Evolutionary conservation across 163 green algal genomes (phyloP).

Genomic region (Scenedesmus sp.): DNA sequence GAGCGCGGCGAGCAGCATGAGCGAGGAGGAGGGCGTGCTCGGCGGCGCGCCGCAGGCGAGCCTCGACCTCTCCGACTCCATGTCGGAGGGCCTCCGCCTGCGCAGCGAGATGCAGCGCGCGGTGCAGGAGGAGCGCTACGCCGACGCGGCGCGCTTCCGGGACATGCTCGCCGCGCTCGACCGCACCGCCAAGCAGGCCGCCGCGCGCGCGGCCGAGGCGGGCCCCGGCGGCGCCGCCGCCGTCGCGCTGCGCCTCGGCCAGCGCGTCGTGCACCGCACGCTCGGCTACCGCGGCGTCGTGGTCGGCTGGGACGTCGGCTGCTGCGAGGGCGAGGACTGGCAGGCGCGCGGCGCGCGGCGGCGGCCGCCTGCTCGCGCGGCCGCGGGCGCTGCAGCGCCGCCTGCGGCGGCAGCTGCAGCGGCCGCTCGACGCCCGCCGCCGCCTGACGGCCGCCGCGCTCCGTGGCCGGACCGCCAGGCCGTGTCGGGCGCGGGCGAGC

Average conservation of each 20-base stretch:
- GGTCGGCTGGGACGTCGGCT: conserved; percentile 79
- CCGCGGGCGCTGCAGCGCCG: neutral
- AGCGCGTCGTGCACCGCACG: conserved; percentile 73
- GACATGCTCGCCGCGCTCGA: conserved; percentile 78
- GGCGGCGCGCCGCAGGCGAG: conserved; percentile 21
- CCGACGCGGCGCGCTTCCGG: conserved; percentile 68
- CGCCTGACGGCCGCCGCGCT: no score
- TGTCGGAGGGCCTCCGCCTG: conserved; percentile 67
- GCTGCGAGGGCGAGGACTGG: conserved; percentile 73
- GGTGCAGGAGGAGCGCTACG: conserved; percentile 73
- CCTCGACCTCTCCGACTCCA: conserved; percentile 41
- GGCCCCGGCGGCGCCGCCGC: neutral
- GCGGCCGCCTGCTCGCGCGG: neutral
- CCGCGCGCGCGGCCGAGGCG: conserved; percentile 18
- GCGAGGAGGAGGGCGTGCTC: conserved; percentile 38
- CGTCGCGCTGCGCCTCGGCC: conserved; percentile 61
- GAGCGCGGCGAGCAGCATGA: conserved; percentile 17
- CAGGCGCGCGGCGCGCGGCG: conserved; percentile 48
- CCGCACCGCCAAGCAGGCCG: conserved; percentile 53
- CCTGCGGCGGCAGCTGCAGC: no score
- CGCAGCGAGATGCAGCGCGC: conserved; percentile 66
- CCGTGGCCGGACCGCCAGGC: no score
- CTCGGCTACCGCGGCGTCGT: conserved; percentile 68
- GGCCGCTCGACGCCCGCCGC: no score
- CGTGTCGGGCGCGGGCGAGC: no score